These are phyloP conservation scores for Cornus suecica DNA, from an alignment of 148 eudicot species.

Conservation along the genomic window DNA sequence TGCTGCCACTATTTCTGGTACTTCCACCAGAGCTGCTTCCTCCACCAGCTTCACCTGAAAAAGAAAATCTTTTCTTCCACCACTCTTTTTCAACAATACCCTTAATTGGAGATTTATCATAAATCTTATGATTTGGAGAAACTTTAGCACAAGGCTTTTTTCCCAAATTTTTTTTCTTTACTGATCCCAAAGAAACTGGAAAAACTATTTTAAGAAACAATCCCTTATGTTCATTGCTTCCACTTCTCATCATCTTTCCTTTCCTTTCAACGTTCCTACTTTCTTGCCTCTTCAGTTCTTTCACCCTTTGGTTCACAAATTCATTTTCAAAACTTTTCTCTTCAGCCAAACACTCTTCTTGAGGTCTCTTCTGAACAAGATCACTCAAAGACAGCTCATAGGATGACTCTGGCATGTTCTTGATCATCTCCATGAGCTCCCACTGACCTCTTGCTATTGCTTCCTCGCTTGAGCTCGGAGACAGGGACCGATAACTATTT, in stretches of 20 bases:
- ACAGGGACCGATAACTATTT: constrained; percentile 23
- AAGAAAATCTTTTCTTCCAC: constrained; percentile 61
- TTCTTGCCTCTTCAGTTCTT: constrained; percentile 29
- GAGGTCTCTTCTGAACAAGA: constrained; percentile 48
- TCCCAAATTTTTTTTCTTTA: constrained; percentile 33
- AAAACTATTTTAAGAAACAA: constrained; percentile 61
- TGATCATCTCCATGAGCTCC: constrained; percentile 84
- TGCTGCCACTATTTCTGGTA: constrained; percentile 32
- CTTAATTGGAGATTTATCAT: constrained; percentile 20
- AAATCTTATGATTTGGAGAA: constrained; percentile 28
- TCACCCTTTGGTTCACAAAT: background rate
- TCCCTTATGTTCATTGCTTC: constrained; percentile 48
- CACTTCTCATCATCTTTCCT: constrained; percentile 43
- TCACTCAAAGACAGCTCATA: constrained; percentile 76
- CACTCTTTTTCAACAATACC: constrained; percentile 53
- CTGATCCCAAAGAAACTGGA: constrained; percentile 41
- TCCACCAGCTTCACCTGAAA: constrained; percentile 36
- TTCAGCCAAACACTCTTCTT: constrained; percentile 22
- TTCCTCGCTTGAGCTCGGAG: constrained; percentile 50
- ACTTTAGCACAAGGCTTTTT: constrained; percentile 34
- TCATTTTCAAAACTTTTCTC: constrained; percentile 19
- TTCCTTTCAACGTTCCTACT: constrained; percentile 49
- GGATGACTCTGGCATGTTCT: constrained; percentile 67
- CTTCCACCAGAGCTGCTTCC: constrained; percentile 22
- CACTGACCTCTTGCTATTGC: constrained; percentile 69